phyloP scores from a whole-genome alignment of 2,329 filamentous ascomycete species.

The Canariomyces notabilis region DNA sequence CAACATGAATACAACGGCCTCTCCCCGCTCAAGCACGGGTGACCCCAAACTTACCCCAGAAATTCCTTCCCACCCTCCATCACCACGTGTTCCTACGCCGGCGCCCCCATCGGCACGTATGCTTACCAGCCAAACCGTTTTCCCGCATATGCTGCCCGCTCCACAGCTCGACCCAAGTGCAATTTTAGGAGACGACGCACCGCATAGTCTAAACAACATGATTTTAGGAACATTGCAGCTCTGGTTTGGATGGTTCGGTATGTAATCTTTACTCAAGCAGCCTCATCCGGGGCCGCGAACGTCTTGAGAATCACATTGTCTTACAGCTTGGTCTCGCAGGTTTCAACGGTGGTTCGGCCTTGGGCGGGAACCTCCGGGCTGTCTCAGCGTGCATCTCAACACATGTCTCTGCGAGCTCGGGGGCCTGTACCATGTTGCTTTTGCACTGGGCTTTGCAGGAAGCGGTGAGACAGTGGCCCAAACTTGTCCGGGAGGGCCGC shows the following conservation, averaged over 20 bases:
- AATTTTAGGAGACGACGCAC: no score
- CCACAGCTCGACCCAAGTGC: slow-evolving; percentile 21
- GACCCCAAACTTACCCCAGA: no score
- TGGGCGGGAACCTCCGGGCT: slow-evolving; percentile 48
- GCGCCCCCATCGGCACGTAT: no score
- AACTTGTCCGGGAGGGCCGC: background rate
- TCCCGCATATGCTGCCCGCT: no score
- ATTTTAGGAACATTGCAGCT: no score
- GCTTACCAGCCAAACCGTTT: no score
- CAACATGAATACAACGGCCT: no score
- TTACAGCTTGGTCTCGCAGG: slow-evolving; percentile 41
- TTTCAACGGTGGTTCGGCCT: slow-evolving; percentile 51
- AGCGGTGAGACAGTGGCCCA: no score
- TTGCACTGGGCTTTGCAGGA: slow-evolving; percentile 46
- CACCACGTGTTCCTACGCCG: no score
- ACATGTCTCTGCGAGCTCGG: slow-evolving; percentile 49
- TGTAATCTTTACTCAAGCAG: background rate
- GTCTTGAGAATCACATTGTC: background rate
- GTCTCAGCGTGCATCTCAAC: slow-evolving; percentile 55
- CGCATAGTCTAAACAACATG: no score
- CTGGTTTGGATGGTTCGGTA: slow-evolving; percentile 41
- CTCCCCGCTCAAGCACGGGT: no score
- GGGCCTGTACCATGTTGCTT: slow-evolving; percentile 49
- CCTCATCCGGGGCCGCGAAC: background rate
- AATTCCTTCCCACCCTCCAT: no score